Conservation (phyloP, 228 moss, liverwort and hornwort species). For the Sphagnum fallax region DNA sequence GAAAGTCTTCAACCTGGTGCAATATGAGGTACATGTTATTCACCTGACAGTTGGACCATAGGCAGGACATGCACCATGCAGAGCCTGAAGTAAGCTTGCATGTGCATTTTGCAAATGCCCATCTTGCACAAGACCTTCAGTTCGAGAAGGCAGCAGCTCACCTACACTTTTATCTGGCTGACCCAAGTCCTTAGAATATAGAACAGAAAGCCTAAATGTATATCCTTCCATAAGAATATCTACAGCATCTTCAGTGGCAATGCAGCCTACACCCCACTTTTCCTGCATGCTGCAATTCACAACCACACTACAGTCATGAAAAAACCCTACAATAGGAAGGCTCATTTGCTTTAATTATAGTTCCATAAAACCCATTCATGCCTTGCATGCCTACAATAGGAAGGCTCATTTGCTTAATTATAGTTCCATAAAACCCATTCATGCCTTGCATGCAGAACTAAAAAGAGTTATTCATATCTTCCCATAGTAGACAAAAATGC, state of each 20-base stretch:
- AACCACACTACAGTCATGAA: neutral
- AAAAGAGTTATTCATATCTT: too few relatives aligned
- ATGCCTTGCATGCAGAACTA: too few relatives aligned
- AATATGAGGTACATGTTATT: neutral
- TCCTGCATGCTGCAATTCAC: slow-evolving; percentile 53
- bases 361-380: too few relatives aligned
- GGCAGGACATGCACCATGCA: slow-evolving; percentile 65
- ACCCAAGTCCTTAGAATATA: slow-evolving; percentile 77
- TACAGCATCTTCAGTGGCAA: slow-evolving; percentile 71
- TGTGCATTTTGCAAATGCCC: slow-evolving; percentile 62
- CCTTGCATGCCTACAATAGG: too few relatives aligned
- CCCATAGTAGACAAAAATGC: too few relatives aligned
- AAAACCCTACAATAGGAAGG: too few relatives aligned
- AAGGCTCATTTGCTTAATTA: too few relatives aligned
- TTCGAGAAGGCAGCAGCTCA: slow-evolving; percentile 29
- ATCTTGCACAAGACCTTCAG: slow-evolving; percentile 21
- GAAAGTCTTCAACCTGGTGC: too few relatives aligned
- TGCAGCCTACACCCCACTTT: slow-evolving; percentile 49
- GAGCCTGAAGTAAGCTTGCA: slow-evolving; percentile 72
- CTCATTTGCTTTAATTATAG: too few relatives aligned
- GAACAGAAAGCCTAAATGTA: slow-evolving; percentile 60
- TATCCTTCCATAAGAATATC: slow-evolving; percentile 74
- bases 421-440: too few relatives aligned
- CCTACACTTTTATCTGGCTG: slow-evolving; percentile 33
- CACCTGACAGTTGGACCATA: slow-evolving; percentile 83